Conservation (phyloP, 1,284 basidiomycete genomes). For the Butyriboletus appendiculatus region DNA sequence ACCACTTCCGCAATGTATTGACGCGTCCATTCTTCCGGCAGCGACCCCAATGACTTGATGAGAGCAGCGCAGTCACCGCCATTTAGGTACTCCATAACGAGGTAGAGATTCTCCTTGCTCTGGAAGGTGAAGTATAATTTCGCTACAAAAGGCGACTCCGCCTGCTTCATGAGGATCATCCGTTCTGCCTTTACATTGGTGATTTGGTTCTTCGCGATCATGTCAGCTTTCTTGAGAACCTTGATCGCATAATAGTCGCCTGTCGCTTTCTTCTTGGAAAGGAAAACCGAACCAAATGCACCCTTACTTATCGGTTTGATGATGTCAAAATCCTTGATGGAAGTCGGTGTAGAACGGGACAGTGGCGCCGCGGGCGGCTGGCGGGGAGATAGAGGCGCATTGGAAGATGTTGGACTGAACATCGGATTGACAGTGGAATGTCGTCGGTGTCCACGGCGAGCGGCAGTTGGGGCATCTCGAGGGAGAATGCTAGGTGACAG, state of each 20-base stretch:
- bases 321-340: conserved; percentile 99
- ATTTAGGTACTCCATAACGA: conserved; percentile 98
- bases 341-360: conserved; percentile 81
- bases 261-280: conserved; percentile 97
- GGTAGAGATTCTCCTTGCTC: conserved; percentile 97
- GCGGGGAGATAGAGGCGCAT: conserved; percentile 83
- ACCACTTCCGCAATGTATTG: conserved; percentile 97
- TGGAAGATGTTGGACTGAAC: conserved; percentile 55
- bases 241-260: conserved; percentile 99
- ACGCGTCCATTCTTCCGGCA: conserved; percentile 96
- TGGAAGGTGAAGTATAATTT: conserved; percentile 99
- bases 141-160: conserved; percentile 98
- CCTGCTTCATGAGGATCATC: conserved; percentile 99
- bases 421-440: conserved; percentile 73
- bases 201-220: conserved; percentile 99
- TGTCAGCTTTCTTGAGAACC: conserved; percentile 98
- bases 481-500: conserved; percentile 68
- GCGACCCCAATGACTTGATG: conserved; percentile 91
- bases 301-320: conserved; percentile 99
- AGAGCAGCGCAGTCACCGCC: conserved; percentile 97
- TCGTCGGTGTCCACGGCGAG: conserved; percentile 62
- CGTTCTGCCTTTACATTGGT: conserved; percentile 99
- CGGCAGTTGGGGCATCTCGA: conserved; percentile 50
- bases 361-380: conserved; percentile 78
- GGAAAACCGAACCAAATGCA: conserved; percentile 97